Evolutionary conservation across 2,329 filamentous ascomycete species (phyloP), one percentile per base, ranked within the genome.

Genomic region (Ophiostoma tasmaniense): DNA sequence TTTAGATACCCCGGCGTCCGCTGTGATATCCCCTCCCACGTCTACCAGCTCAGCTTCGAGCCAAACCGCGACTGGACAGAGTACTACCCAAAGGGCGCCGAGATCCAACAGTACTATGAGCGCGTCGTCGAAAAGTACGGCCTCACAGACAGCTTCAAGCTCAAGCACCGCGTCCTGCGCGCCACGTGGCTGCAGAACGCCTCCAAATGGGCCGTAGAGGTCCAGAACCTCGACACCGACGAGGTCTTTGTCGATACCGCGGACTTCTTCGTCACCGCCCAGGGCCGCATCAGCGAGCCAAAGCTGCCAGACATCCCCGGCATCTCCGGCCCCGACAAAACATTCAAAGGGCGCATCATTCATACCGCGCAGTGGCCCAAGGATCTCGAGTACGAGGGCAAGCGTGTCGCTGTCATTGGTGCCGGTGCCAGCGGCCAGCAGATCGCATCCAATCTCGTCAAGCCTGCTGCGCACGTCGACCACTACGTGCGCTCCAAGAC

Each of bases 171-270:
- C 28, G 71, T 74, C 2, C 10, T 69, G n/a, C 42, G 67, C 3
- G 73, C 73, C 0, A 70, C 42, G 1, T 74, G 73, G 73, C 66
- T 69, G 20, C 20, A 37, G 10, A 65, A 67, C 3, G 55, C 67
- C 13, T 45, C 68, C 0, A 39, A 71, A 25, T 74, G 73, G 73
- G 66, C 39, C 3, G 66, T 75, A 70, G 78, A 79, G 71, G 75
- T 79, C 30, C 77, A 78, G 61, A 78, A 82, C 71, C 75, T 77
- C 25, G 74, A 76, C 1, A 81, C 81, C 1, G 80, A 80, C 50
- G 77, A 78, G 68, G 74, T 76, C 14, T 77, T 75, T 22, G 76
- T 80, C 33, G 76, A 79, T 28, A 69, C 67, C 42, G 73, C 70
- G 52, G 70, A 73, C 35, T 71, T 73, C 17, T 50, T 73, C 4